These are phyloP conservation scores for Begonia fuchsioides DNA, from an alignment of 306 rosid genomes.

Conservation along the genomic window DNA sequence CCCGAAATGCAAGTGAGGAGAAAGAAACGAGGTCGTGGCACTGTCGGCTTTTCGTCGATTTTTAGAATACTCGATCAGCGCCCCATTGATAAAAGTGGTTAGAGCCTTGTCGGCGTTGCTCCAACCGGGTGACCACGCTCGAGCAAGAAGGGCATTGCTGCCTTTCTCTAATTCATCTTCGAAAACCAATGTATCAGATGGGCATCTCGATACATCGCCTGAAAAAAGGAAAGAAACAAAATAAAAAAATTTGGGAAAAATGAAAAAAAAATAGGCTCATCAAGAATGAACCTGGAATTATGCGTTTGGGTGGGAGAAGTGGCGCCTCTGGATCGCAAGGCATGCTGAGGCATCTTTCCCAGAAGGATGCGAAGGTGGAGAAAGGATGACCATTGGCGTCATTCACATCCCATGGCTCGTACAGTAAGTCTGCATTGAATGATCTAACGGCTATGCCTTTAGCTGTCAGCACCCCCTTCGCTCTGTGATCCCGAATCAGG, in stretches of 20 bases:
- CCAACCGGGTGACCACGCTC: conserved; percentile 99
- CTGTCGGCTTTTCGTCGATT: conserved; percentile 92
- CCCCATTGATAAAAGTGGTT: conserved; percentile 68
- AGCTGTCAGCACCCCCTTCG: conserved; percentile 69
- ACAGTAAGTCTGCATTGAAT: conserved; percentile 81
- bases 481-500: conserved; percentile 77
- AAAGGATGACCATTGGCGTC: conserved; percentile 71
- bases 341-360: conserved; percentile 99
- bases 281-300: conserved; percentile 49
- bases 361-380: conserved; percentile 71
- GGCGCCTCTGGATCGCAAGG: conserved; percentile 97
- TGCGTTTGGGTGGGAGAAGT: conserved; percentile 93
- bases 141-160: conserved; percentile 95
- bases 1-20: conserved; percentile 95
- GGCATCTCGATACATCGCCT: conserved; percentile 70
- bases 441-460: conserved; percentile 80
- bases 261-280: too few relatives aligned
- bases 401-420: conserved; percentile 97
- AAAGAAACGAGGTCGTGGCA: conserved; percentile 84
- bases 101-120: conserved; percentile 84
- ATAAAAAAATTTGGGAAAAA: too few relatives aligned
- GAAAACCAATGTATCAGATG: conserved; percentile 40
- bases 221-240: conserved; percentile 4
- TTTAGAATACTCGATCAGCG: conserved; percentile 60
- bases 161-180: conserved; percentile 94